Evolutionary conservation across 1,284 basidiomycete genomes (phyloP).

Genomic region (Ganoderma sinense): DNA sequence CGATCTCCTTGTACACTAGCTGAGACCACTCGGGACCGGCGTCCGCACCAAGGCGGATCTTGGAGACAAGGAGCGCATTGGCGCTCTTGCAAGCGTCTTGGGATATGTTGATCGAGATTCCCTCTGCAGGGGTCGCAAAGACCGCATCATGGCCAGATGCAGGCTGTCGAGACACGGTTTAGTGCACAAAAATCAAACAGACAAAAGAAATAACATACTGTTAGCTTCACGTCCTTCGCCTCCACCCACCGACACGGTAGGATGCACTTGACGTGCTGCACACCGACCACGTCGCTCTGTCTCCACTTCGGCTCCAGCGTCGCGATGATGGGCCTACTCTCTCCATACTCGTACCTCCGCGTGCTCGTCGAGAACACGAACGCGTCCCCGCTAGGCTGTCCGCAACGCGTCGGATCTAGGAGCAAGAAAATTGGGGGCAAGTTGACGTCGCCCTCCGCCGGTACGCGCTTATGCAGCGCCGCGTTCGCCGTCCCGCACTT

Average conservation of each 20-base stretch:
- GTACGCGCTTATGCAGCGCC: conserved; percentile 78
- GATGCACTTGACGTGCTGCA: conserved; percentile 59
- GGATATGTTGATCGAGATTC: conserved; percentile 60
- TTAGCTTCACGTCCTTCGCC: conserved; percentile 52
- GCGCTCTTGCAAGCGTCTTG: conserved; percentile 76
- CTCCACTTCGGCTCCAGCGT: conserved; percentile 80
- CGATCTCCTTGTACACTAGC: conserved; percentile 79
- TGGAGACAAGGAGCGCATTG: conserved; percentile 79
- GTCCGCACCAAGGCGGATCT: conserved; percentile 71
- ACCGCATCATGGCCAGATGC: conserved; percentile 63
- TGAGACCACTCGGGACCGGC: conserved; percentile 83
- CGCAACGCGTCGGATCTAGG: conserved; percentile 85
- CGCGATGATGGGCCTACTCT: conserved; percentile 79
- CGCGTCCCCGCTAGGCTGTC: conserved; percentile 72
- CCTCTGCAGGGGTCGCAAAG: conserved; percentile 68
- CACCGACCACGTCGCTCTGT: conserved; percentile 61
- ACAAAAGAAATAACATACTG: conserved; percentile 48
- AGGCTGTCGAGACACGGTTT: conserved; percentile 49
- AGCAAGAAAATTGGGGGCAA: conserved; percentile 82
- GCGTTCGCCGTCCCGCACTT: conserved; percentile 91
- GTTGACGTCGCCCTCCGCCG: conserved; percentile 49
- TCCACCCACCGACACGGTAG: conserved; percentile 73
- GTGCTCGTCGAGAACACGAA: conserved; percentile 87
- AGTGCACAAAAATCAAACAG: not conserved
- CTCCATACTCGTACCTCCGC: conserved; percentile 81